phyloP scores from a whole-genome alignment of 192 early-diverging fungal genomes.

The Pilaira anomala region DNA sequence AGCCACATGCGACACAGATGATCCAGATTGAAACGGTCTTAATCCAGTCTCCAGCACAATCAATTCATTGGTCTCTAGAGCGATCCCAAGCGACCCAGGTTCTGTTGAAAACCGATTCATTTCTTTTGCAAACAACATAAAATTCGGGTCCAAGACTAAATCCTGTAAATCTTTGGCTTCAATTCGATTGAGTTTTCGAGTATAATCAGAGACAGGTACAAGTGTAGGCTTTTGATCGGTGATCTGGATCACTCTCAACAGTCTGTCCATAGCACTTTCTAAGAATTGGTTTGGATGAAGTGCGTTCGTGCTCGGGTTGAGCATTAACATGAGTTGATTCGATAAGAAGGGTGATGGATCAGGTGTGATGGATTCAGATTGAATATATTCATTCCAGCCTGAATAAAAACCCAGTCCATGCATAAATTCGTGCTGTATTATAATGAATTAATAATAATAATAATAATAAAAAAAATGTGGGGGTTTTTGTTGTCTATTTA shows the following conservation, averaged over 20 bases:
- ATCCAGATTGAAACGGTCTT: slow-evolving; percentile 33
- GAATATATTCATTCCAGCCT: slow-evolving; percentile 27
- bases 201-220: neutral
- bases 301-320: slow-evolving; percentile 6
- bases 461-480: neutral
- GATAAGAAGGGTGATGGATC: slow-evolving; percentile 19
- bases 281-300: slow-evolving; percentile 17
- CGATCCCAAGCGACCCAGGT: neutral
- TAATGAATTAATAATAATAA: neutral
- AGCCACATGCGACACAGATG: slow-evolving; percentile 41
- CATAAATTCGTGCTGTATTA: slow-evolving; percentile 39
- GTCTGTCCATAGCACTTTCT: slow-evolving; percentile 34
- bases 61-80: neutral
- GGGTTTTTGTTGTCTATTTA: neutral
- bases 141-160: neutral
- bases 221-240: neutral
- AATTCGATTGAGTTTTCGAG: slow-evolving; percentile 4
- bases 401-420: slow-evolving; percentile 43
- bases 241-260: slow-evolving; percentile 11
- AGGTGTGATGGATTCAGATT: slow-evolving; percentile 26
- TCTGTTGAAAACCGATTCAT: slow-evolving; percentile 7
- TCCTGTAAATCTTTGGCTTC: neutral
- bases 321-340: slow-evolving; percentile 3
- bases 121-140: neutral
- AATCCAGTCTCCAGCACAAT: slow-evolving; percentile 37